Evolutionary conservation across 805 yeast species (phyloP), one percentile per base, ranked within the genome.

Genomic region (Pichia nakasei): DNA sequence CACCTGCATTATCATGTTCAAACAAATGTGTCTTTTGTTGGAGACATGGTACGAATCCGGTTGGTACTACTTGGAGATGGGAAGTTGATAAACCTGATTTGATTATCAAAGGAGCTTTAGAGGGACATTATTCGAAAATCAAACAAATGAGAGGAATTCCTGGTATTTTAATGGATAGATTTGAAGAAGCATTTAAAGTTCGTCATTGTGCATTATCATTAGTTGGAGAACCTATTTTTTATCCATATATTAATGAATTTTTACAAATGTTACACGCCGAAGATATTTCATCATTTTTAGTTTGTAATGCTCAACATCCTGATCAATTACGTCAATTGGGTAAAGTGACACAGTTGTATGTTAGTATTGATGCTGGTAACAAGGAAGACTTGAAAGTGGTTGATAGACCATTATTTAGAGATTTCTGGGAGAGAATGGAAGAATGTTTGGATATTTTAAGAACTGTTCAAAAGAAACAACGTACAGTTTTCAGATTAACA

Each of bases 11-110:
- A 47, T 91, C 96, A 8, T 88, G 97, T 63, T 86, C 96, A 5
- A 88, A 88, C 59, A 88, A 88, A 61, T 88, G 97, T 72, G 96
- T 89, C 5, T 88, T 88, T 58, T 88, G 97, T 66, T 88, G 97
- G 97, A 76, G 97, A 60, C 97, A 88, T 63, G 97, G 97, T 39
- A 88, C 96, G 2, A 89, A 88, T 57, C 97, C 97, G 0, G 96
- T 89, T 2, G 96, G 96, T 17, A 88, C 95, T 24, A 82, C 82
- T 48, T 88, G 97, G 97, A 70, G 96, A 56, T 88, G 97, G 97
- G 91, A 87, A 56, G 85, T 87, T 13, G 96, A 88, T 61, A 80
- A 82, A 19, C 96, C 97, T 0, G 89, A 85, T 52, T 80, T 70
- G 48, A 85, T 88, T 41, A 59, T 88, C 44, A 77, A 84, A 38